Conservation (phyloP, 257 asterid species). For the Phtheirospermum japonicum region DNA sequence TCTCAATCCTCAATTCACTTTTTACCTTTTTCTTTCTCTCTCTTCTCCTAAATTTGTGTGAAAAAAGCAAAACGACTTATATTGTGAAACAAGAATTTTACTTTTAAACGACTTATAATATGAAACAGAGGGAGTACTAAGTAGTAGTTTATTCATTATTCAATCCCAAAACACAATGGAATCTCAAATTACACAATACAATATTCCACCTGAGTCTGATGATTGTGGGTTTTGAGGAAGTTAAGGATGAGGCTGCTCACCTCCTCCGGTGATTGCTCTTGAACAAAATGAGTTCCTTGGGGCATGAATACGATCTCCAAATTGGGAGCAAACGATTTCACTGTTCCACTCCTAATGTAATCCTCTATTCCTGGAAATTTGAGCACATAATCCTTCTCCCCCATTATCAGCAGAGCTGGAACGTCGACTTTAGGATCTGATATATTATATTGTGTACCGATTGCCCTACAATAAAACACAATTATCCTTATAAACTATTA, state of each 20-base stretch:
- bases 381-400: constrained; percentile 63
- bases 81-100: too few species aligned
- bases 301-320: constrained; percentile 53
- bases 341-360: constrained; percentile 47
- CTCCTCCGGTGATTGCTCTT: constrained; percentile 60
- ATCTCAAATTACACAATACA: background rate
- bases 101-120: too few species aligned
- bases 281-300: constrained; percentile 76
- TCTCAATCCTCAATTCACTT: too few species aligned
- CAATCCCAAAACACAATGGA: too few species aligned
- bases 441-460: constrained; percentile 23
- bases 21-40: too few species aligned
- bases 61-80: too few species aligned
- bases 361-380: constrained; percentile 63
- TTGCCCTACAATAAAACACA: constrained; percentile 34
- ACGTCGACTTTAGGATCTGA: constrained; percentile 47
- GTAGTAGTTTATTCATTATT: too few species aligned
- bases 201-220: constrained; percentile 4
- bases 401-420: constrained; percentile 69
- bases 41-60: too few species aligned
- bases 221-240: constrained; percentile 39
- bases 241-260: constrained; percentile 44
- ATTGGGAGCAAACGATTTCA: constrained; percentile 46
- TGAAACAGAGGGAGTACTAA: too few species aligned
- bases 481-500: too few species aligned